A percentile compares a stretch with the other conserved stretches of the same genome.
phyloP scores from a whole-genome alignment of 148 eudicot species.

The Rheum nobile region DNA sequence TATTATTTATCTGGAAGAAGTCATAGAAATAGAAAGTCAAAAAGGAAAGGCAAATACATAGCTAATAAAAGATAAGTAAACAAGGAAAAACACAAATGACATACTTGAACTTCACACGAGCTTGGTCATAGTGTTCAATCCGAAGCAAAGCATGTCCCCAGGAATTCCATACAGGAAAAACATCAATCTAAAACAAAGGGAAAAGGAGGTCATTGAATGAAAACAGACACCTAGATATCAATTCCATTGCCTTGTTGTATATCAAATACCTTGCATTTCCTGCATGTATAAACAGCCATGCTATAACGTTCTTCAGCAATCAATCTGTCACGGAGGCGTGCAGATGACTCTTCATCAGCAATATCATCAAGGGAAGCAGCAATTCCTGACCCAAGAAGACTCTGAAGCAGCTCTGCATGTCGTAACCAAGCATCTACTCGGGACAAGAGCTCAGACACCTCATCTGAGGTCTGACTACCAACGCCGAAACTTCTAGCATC shows the following conservation, averaged over 20 bases:
- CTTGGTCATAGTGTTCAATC: slow-evolving; percentile 98
- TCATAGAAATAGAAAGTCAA: neutral
- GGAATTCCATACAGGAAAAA: slow-evolving; percentile 89
- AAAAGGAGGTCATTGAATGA: slow-evolving; percentile 4
- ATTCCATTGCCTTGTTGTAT: neutral
- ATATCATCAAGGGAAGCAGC: slow-evolving; percentile 97
- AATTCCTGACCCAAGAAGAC: slow-evolving; percentile 90
- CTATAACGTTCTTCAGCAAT: slow-evolving; percentile 76
- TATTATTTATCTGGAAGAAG: neutral
- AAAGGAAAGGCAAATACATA: neutral
- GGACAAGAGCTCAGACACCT: slow-evolving; percentile 59
- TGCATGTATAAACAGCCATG: slow-evolving; percentile 98
- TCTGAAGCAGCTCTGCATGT: slow-evolving; percentile 89
- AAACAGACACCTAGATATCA: neutral
- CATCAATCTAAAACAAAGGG: slow-evolving; percentile 62
- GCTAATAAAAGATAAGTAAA: neutral
- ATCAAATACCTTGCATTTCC: slow-evolving; percentile 76
- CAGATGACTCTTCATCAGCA: slow-evolving; percentile 85
- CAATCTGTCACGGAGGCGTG: slow-evolving; percentile 81
- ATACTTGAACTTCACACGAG: slow-evolving; percentile 95
- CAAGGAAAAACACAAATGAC: slow-evolving; percentile 12
- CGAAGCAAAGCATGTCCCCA: slow-evolving; percentile 99
- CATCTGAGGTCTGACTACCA: slow-evolving; percentile 66
- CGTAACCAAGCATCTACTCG: slow-evolving; percentile 84
- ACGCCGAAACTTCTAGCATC: slow-evolving; percentile 85